phyloP scores from a whole-genome alignment of 352 stramenopile species.

The Phytophthora tubulina region DNA sequence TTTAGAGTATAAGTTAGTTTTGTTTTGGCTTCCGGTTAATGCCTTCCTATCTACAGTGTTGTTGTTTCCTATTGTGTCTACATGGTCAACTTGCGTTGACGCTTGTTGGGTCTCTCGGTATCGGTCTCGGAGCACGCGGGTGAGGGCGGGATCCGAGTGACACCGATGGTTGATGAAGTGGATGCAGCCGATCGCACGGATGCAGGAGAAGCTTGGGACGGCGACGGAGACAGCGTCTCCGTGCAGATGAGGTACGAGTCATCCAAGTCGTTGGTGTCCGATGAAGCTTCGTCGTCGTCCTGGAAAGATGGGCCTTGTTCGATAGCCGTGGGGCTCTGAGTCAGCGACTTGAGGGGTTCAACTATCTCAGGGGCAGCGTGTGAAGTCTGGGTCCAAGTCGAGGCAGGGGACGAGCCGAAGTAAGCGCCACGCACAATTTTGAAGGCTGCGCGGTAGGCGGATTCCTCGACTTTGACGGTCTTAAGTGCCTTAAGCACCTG shows the following conservation, averaged over 20 bases:
- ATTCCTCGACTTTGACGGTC: slow-evolving; percentile 35
- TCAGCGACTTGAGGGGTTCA: slow-evolving; percentile 38
- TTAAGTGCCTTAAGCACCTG: slow-evolving; percentile 38
- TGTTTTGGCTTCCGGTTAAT: slow-evolving; percentile 16
- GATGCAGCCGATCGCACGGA: slow-evolving; percentile 26
- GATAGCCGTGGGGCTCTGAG: slow-evolving; percentile 46
- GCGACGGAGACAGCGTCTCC: slow-evolving; percentile 47
- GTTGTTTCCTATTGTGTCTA: slow-evolving; percentile 39
- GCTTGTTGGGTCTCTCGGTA: slow-evolving; percentile 37
- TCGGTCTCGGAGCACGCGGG: slow-evolving; percentile 29
- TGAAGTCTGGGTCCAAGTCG: slow-evolving; percentile 16
- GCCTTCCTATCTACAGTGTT: slow-evolving; percentile 40
- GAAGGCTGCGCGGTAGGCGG: slow-evolving; percentile 44
- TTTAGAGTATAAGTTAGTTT: slow-evolving; percentile 49
- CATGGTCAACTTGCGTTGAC: slow-evolving; percentile 44
- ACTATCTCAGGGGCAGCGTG: slow-evolving; percentile 29
- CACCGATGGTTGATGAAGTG: slow-evolving; percentile 35
- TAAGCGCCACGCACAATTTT: slow-evolving; percentile 47
- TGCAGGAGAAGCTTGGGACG: slow-evolving; percentile 31
- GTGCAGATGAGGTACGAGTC: slow-evolving; percentile 43
- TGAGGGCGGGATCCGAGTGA: slow-evolving; percentile 41
- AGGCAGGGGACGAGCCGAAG: slow-evolving; percentile 20
- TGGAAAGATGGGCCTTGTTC: slow-evolving; percentile 31
- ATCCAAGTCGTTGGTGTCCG: slow-evolving; percentile 16
- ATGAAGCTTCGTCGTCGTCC: slow-evolving; percentile 16